Base-by-base conservation (phyloP, 192 early-diverging fungal species). In the Chytriomyces sp. region DNA sequence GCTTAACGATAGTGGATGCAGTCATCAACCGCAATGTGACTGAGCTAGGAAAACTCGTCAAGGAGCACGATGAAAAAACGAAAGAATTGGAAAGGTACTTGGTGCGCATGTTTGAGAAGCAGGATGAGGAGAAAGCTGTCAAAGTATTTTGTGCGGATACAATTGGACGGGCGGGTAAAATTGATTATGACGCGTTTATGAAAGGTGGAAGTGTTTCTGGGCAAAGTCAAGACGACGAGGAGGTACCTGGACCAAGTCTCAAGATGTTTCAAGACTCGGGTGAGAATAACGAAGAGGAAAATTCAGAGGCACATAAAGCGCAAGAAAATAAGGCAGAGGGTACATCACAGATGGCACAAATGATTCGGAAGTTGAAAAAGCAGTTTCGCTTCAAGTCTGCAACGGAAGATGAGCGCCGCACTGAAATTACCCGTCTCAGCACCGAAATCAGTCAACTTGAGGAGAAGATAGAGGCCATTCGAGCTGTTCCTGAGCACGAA, bases 31-130 rank as follows among this genome's bases (percentile, higher is more conserved):
- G 65, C 7, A 68, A 68, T 32, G 22, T 19, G 17, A 12, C 52
- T 4, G 8, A 19, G 52, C 32, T 68, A 4, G 65, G 65, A 55
- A 52, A 68, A 2, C 52, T 54, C 5, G 26, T 55, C 31, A 5
- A 26, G 25, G 52, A 54, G 52, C 53, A 54, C 22, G 55, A 68
- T 17, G 65, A 68, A 0, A 68, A 68, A 37, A 68, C 65, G 19
- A 49, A 68, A 33, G 65, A 68, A 36, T 32, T 68, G 0, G 65
- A 68, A 3, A 5, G 44, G 26, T 54, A 1, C 33, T 55, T 68
- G 53, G 55, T 31, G 5, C 19, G 31, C 33, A 17, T 68, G 19
- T 68, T 68, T 31, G 38, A 64, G 30, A 12, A 5, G 12, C 39
- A 64, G 44, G 62, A 64, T 37, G n/a, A 4, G 39, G 39, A 60